Evolutionary conservation across 345 rosid genomes (phyloP).

Genomic region (Toxicodendron radicans): DNA sequence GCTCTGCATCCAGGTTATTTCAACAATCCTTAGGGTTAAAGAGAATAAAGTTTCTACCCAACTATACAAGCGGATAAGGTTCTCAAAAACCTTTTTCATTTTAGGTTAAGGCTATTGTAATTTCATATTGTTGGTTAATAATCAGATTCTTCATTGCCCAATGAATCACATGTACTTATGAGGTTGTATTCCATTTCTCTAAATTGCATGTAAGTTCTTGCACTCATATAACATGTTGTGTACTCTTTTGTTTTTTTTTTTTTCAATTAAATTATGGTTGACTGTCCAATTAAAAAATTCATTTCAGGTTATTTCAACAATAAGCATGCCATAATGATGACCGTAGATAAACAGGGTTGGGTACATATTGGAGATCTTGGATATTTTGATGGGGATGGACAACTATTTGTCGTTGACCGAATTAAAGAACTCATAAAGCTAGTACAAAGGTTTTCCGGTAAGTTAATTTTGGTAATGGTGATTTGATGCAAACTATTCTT

Average conservation of each 20-base stretch:
- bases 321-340: slow-evolving; percentile 71
- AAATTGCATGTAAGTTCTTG: neutral
- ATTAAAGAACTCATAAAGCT: slow-evolving; percentile 95
- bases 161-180: neutral
- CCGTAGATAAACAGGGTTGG: slow-evolving; percentile 82
- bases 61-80: slow-evolving; percentile 2
- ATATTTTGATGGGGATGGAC: slow-evolving; percentile 74
- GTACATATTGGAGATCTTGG: slow-evolving; percentile 94
- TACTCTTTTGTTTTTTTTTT: slow-evolving; percentile 2
- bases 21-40: neutral
- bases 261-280: neutral
- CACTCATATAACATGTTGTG: neutral
- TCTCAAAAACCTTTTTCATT: neutral
- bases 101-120: neutral
- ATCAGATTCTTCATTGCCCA: neutral
- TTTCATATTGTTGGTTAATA: neutral
- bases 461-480: neutral
- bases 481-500: neutral
- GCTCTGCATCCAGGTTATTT: slow-evolving; percentile 1
- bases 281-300: neutral
- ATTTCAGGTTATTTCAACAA: slow-evolving; percentile 76
- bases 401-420: slow-evolving; percentile 72
- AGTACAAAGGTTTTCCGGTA: slow-evolving; percentile 93
- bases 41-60: neutral
- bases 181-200: slow-evolving; percentile 3